Conservation (phyloP, 116 monocot genomes). For the Zostera marina region DNA sequence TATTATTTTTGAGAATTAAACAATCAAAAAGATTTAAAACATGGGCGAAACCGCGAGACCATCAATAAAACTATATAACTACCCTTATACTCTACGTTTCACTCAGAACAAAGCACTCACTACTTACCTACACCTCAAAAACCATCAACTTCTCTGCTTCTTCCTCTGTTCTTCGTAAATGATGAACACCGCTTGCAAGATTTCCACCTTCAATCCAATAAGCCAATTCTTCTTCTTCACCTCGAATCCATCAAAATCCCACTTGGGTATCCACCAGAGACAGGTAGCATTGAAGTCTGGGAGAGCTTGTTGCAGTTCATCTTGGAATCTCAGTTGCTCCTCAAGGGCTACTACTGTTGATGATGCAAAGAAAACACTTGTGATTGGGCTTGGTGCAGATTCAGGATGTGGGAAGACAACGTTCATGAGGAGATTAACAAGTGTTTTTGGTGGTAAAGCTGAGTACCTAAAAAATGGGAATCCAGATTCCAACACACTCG, state of each 20-base stretch:
- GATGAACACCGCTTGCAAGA: background rate
- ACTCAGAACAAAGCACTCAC: too few relatives aligned
- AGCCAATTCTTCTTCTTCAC: background rate
- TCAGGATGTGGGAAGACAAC: constrained; percentile 98
- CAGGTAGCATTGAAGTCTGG: constrained; percentile 24
- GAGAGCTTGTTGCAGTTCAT: constrained; percentile 1
- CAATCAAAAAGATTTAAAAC: too few relatives aligned
- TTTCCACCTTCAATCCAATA: background rate
- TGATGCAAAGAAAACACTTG: constrained; percentile 17
- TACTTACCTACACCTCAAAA: too few relatives aligned
- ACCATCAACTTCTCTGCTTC: background rate
- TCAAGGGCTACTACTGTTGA: constrained; percentile 5
- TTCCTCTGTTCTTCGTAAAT: too few relatives aligned
- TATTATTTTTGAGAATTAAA: too few relatives aligned
- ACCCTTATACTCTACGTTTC: too few relatives aligned
- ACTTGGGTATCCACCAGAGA: constrained; percentile 28
- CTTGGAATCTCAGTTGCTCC: constrained; percentile 40
- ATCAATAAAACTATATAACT: too few relatives aligned
- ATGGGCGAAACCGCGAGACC: too few relatives aligned
- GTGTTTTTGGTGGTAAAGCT: constrained; percentile 85
- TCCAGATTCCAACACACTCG: constrained; percentile 92
- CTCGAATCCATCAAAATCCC: constrained; percentile 9
- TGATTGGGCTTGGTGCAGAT: constrained; percentile 89
- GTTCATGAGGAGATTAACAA: constrained; percentile 91
- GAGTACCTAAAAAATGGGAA: constrained; percentile 69